Evolutionary conservation across 306 rosid species (phyloP).

Genomic region (Lathyrus oleraceus): DNA sequence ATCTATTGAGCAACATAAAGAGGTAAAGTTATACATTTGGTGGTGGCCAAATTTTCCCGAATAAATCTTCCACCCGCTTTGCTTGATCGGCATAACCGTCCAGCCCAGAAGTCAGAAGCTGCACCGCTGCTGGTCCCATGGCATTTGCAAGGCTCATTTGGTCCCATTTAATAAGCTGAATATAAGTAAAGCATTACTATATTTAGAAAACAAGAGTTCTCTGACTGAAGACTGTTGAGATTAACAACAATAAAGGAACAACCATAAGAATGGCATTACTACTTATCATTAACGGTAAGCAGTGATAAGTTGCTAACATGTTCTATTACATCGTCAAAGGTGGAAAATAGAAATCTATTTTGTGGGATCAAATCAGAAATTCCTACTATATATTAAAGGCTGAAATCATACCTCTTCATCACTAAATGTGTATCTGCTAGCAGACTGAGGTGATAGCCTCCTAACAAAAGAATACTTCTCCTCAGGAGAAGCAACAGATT

Average conservation of each 20-base stretch:
- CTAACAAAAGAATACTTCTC: conserved; percentile 83
- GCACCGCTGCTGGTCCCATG: conserved; percentile 86
- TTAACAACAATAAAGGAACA: conserved; percentile 19
- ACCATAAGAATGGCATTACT: not conserved
- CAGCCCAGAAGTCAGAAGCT: conserved; percentile 78
- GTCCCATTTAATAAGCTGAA: conserved; percentile 86
- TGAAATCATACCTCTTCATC: conserved; percentile 72
- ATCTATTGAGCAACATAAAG: conserved; percentile 25
- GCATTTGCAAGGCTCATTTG: conserved; percentile 67
- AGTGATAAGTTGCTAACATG: not conserved
- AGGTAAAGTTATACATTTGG: conserved; percentile 73
- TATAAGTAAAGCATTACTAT: conserved; percentile 24
- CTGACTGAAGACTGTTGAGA: conserved; percentile 9
- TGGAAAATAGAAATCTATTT: conserved; percentile 15
- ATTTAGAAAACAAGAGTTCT: conserved; percentile 7
- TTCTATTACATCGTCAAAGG: not conserved
- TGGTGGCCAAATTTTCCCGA: conserved; percentile 94
- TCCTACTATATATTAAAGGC: conserved; percentile 17
- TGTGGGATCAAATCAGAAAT: conserved; percentile 14
- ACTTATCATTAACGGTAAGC: conserved; percentile 4
- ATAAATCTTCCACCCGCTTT: conserved; percentile 76
- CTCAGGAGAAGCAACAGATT: conserved; percentile 67
- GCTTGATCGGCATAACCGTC: conserved; percentile 86
- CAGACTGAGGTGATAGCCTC: conserved; percentile 84
- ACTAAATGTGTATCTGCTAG: conserved; percentile 60